These are phyloP conservation scores for Neoboletus brunneissimus DNA, from an alignment of 768 basidiomycete genomes.

Conservation along the genomic window DNA sequence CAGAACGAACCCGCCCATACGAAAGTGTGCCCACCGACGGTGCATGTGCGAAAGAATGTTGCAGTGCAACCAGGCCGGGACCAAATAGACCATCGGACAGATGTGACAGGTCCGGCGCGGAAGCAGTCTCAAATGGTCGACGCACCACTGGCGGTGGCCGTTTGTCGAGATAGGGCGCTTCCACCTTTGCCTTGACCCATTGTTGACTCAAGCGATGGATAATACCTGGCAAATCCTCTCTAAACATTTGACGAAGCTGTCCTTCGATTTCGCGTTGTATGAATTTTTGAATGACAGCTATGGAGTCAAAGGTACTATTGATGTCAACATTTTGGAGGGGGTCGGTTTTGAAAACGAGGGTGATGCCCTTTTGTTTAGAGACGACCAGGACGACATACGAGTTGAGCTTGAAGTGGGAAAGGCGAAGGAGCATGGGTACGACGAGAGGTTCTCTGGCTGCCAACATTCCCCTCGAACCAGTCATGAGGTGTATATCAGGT, in stretches of 20 bases:
- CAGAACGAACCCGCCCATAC: slow-evolving; percentile 36
- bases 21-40: slow-evolving; percentile 19
- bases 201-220: slow-evolving; percentile 95
- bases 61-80: slow-evolving; percentile 11
- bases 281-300: slow-evolving; percentile 96
- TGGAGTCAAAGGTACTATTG: slow-evolving; percentile 95
- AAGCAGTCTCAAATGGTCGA: slow-evolving; percentile 37
- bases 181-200: slow-evolving; percentile 93
- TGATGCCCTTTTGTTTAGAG: slow-evolving; percentile 96
- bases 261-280: slow-evolving; percentile 97
- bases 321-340: slow-evolving; percentile 98
- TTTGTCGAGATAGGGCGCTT: slow-evolving; percentile 80
- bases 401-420: slow-evolving; percentile 90
- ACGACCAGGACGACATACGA: slow-evolving; percentile 98
- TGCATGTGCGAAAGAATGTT: slow-evolving; percentile 27
- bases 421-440: slow-evolving; percentile 96
- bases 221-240: slow-evolving; percentile 94
- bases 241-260: slow-evolving; percentile 96
- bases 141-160: slow-evolving; percentile 38
- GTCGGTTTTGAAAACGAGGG: slow-evolving; percentile 99
- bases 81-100: slow-evolving; percentile 17
- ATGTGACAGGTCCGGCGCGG: slow-evolving; percentile 40
- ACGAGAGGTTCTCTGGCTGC: slow-evolving; percentile 93
- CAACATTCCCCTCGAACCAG: slow-evolving; percentile 81
- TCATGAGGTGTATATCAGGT: slow-evolving; percentile 84